These are phyloP conservation scores for Ilex asprella DNA, from an alignment of 257 asterid genomes.

Conservation along the genomic window DNA sequence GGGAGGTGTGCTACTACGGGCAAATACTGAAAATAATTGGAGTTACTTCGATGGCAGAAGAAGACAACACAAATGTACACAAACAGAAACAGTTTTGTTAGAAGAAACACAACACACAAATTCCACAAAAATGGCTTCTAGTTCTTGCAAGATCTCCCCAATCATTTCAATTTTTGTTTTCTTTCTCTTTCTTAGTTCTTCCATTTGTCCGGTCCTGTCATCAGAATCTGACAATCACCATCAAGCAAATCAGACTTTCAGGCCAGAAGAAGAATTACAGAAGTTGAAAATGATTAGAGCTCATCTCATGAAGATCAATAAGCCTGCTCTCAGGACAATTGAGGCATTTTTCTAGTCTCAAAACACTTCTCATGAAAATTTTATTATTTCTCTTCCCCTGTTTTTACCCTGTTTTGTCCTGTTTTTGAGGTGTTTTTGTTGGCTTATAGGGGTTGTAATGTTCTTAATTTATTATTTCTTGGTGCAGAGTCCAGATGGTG, in stretches of 20 bases:
- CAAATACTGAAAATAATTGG: conserved; percentile 7
- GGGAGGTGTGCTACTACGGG: conserved; percentile 18
- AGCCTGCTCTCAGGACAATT: conserved; percentile 69
- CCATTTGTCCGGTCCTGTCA: conserved; percentile 39
- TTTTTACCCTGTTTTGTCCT: conserved; percentile 8
- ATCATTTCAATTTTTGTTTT: conserved; percentile 43
- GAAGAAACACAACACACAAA: conserved; percentile 21
- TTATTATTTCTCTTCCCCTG: conserved; percentile 11
- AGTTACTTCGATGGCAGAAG: conserved; percentile 29
- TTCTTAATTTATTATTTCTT: conserved; percentile 2
- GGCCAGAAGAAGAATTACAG: conserved; percentile 40
- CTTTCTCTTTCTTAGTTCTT: conserved; percentile 39
- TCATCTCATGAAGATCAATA: conserved; percentile 63
- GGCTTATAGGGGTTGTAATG: conserved; percentile 1
- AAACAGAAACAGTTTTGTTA: conserved; percentile 19
- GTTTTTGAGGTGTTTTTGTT: no score
- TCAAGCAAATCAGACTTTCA: conserved; percentile 36
- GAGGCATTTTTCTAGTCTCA: conserved; percentile 30
- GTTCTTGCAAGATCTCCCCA: conserved; percentile 37
- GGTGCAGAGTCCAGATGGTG: conserved; percentile 91
- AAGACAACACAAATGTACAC: conserved; percentile 36
- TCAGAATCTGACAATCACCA: conserved; percentile 28
- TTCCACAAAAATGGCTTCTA: conserved; percentile 41
- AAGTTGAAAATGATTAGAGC: conserved; percentile 42
- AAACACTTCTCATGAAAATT: not conserved